These are phyloP conservation scores for Paxillus involutus DNA, from an alignment of 768 basidiomycete species.

Conservation along the genomic window DNA sequence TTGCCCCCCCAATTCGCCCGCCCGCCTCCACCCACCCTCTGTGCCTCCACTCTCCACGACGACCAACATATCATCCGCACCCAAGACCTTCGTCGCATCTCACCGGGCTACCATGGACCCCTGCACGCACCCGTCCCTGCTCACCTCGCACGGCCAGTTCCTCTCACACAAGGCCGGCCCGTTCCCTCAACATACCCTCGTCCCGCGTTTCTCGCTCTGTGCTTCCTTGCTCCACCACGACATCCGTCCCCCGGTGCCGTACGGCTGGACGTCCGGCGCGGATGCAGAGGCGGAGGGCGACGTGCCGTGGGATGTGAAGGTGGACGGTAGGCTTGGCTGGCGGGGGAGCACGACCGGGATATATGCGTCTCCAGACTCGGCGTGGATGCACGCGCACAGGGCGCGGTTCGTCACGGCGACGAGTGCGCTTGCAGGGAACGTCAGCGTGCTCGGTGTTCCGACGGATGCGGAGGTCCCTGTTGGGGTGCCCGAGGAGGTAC, in stretches of 20 bases:
- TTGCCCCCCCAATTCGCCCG: conserved; percentile 24
- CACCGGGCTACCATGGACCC: conserved; percentile 38
- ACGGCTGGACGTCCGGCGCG: conserved; percentile 47
- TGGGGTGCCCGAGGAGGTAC: conserved; percentile 33
- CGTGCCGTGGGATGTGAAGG: conserved; percentile 63
- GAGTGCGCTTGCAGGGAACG: conserved; percentile 40
- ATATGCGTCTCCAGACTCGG: conserved; percentile 33
- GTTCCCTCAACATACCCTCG: conserved; percentile 36
- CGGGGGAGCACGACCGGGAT: conserved; percentile 76
- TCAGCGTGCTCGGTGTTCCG: conserved; percentile 38
- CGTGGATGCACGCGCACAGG: conserved; percentile 55
- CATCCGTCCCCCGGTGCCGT: conserved; percentile 49
- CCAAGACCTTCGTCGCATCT: conserved; percentile 35
- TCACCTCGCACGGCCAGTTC: conserved; percentile 50
- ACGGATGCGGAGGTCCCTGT: conserved; percentile 27
- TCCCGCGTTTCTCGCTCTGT: conserved; percentile 56
- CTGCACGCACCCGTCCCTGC: conserved; percentile 34
- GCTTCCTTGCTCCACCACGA: conserved; percentile 53
- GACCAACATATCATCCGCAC: background rate
- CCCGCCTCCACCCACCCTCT: conserved; percentile 29
- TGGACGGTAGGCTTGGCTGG: conserved; percentile 65
- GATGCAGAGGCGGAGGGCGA: conserved; percentile 44
- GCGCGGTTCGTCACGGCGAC: conserved; percentile 43
- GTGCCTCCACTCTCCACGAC: conserved; percentile 13
- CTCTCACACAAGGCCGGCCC: conserved; percentile 50